Percentiles rank a stretch among this genome's conserved stretches.
phyloP scores from a whole-genome alignment of 495 filamentous ascomycete species.

The Penicillium goetzii region DNA sequence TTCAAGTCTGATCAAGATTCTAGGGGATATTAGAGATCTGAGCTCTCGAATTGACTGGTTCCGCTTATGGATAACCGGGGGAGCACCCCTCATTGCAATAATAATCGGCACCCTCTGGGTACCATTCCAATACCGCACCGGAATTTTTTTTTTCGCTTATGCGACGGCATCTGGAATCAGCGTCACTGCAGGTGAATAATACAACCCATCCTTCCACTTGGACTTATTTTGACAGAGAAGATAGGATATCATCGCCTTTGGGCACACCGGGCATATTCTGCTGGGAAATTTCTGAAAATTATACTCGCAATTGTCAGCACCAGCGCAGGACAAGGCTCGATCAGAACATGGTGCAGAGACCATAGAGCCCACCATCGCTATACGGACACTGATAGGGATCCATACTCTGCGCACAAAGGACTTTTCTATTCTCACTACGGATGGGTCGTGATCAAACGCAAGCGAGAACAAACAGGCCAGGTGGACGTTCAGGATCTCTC shows the following conservation, averaged over 20 bases:
- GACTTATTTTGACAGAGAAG: background rate
- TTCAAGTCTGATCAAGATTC: background rate
- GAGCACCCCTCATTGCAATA: background rate
- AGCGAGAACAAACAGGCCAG: constrained; percentile 1
- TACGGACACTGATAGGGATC: constrained; percentile 23
- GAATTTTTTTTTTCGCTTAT: constrained; percentile 24
- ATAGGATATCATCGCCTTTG: constrained; percentile 27
- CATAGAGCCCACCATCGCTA: constrained; percentile 28
- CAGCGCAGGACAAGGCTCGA: constrained; percentile 10
- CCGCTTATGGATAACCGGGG: constrained; percentile 4
- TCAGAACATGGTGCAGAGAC: constrained; percentile 15
- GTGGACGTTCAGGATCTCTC: constrained; percentile 20
- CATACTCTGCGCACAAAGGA: constrained; percentile 11
- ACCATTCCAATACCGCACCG: constrained; percentile 4
- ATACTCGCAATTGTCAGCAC: constrained; percentile 8
- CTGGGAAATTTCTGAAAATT: background rate
- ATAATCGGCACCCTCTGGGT: constrained; percentile 5
- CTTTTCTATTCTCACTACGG: constrained; percentile 18
- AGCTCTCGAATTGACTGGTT: constrained; percentile 8
- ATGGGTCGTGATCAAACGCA: constrained; percentile 10
- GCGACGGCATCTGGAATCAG: constrained; percentile 2
- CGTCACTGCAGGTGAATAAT: constrained; percentile 12
- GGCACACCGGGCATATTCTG: constrained; percentile 18
- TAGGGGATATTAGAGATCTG: constrained; percentile 4
- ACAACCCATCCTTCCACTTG: background rate